phyloP scores from a whole-genome alignment of 2,329 filamentous ascomycete species.

The Coleophoma crateriformis region DNA sequence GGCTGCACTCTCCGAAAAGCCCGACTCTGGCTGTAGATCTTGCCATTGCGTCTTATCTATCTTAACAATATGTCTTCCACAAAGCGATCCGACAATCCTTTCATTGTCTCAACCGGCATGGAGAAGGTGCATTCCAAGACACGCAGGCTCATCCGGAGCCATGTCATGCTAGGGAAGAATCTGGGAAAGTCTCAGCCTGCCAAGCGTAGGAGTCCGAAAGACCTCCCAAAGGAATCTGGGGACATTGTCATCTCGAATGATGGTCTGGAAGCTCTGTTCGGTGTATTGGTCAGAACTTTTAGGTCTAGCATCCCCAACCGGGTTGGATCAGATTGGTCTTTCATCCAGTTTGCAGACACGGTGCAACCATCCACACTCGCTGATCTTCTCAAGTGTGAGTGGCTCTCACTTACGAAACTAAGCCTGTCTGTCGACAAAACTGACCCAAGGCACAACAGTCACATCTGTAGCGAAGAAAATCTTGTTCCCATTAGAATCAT shows the following conservation, averaged over 20 bases:
- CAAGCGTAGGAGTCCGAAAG: neutral
- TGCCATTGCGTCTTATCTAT: too few relatives aligned
- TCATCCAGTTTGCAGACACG: neutral
- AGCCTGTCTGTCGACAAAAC: too few relatives aligned
- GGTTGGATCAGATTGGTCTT: neutral
- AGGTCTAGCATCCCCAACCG: neutral
- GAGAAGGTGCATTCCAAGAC: constrained; percentile 24
- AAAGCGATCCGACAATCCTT: neutral
- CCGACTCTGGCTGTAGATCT: too few relatives aligned
- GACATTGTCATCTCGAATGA: too few relatives aligned
- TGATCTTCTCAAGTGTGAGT: neutral
- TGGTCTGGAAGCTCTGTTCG: too few relatives aligned
- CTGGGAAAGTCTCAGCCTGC: constrained; percentile 1
- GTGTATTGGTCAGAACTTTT: too few relatives aligned
- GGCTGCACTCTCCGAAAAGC: too few relatives aligned
- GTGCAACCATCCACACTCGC: neutral
- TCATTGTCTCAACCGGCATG: constrained; percentile 15
- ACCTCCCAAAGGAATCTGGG: too few relatives aligned
- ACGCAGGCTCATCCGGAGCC: constrained; percentile 35
- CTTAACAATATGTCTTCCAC: too few relatives aligned
- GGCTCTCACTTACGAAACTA: too few relatives aligned
- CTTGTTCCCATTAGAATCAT: neutral
- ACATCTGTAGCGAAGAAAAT: neutral
- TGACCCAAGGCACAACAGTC: too few relatives aligned
- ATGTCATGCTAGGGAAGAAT: constrained; percentile 39